Base-by-base conservation (phyloP, 2,329 filamentous ascomycete genomes). In the Orbilia javanica region DNA sequence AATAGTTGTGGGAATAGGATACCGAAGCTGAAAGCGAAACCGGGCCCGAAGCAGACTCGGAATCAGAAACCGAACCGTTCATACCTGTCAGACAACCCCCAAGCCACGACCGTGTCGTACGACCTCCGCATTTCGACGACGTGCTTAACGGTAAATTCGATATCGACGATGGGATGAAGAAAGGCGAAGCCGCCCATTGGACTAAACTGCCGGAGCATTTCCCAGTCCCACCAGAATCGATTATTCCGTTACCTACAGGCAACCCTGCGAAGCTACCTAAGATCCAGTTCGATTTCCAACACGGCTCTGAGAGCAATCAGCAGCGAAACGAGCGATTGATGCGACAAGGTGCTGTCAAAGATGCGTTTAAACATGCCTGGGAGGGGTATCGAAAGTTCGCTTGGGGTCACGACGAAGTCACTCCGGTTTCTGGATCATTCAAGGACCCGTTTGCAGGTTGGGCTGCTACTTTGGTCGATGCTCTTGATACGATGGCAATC, bases 361-460 rank as follows among this genome's bases (percentile, higher is more conserved):
- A 88, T 4, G 91, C 94, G 73, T 92, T 96, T 83, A 86, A 88
- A 81, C 91, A 91, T 81, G 90, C 93, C 0, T 98, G 96, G 95
- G 85, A 86, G 3, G 93, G 92, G 39, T 98, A 98, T 85, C 92
- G 88, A 82, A 87, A 89, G 78, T 87, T 90, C 81, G 95, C 94
- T 10, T 96, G 93, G 89, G 89, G 90, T 79, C 92, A 96, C 81
- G 96, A 98, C 82, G 96, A 98, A 85, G 85, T 98, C 15, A 88
- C 85, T 52, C 96, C 96, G 1, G 86, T 95, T 8, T 88, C 89
- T 31, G 90, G 90, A 64, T 86, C 85, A 13, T 89, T 86, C 80
- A 89, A 89, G 18, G 92, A 97, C 82, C 93, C 93, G 0, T 98
- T 98, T 84, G 95, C 93, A 82, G 93, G 92, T 62, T 97, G 94